Evolutionary conservation across 768 basidiomycete genomes (phyloP).

Genomic region (Coprinopsis marcescibilis): DNA sequence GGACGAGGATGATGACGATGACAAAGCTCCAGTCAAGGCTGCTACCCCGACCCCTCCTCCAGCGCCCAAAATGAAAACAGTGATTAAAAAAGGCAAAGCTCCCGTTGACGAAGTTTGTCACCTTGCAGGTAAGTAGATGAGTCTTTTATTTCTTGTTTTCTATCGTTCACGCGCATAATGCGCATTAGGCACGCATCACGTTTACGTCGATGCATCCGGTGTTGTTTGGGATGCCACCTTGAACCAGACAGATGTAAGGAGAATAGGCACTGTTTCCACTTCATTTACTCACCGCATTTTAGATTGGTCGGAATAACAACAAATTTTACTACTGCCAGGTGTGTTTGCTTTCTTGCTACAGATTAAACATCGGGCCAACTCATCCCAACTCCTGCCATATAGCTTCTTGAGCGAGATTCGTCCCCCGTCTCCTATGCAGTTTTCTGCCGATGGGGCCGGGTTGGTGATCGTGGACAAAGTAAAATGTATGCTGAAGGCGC

Average conservation of each 20-base stretch:
- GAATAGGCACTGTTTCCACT: background rate
- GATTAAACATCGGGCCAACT: background rate
- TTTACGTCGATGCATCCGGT: slow-evolving; percentile 1
- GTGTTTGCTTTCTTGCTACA: background rate
- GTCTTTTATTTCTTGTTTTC: background rate
- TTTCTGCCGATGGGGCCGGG: slow-evolving; percentile 4
- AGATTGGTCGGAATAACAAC: slow-evolving; percentile 6
- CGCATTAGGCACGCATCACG: slow-evolving; percentile 2
- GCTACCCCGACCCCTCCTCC: background rate
- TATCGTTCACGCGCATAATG: background rate
- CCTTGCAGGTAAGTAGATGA: background rate
- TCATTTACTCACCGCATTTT: background rate
- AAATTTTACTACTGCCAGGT: slow-evolving; percentile 6
- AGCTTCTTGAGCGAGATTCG: background rate
- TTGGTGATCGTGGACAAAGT: slow-evolving; percentile 3
- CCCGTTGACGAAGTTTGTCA: background rate
- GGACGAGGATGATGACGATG: background rate
- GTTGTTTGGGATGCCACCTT: slow-evolving; percentile 3
- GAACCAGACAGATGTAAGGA: slow-evolving; percentile 2
- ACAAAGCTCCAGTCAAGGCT: background rate
- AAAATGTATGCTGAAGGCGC: background rate
- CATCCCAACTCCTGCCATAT: too few species aligned
- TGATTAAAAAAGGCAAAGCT: slow-evolving; percentile 3
- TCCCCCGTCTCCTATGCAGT: background rate
- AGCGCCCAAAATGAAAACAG: background rate